Base-by-base conservation (phyloP, 148 eudicot genomes). In the Simmondsia chinensis region DNA sequence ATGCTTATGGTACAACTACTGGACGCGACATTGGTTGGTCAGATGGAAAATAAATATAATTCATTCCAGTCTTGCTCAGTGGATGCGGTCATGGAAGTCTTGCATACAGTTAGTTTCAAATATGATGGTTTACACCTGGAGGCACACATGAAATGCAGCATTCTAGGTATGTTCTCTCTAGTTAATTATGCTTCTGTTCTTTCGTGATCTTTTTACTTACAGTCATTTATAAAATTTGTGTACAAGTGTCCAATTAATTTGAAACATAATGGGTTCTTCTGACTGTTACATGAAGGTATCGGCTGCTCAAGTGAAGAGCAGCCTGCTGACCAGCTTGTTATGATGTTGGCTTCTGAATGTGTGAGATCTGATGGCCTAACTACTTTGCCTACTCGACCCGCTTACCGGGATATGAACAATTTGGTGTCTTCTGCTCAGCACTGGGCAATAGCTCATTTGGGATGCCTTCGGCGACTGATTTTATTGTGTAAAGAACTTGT, bases 381-480 rank as follows among this genome's bases (percentile, higher is more conserved):
- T 45, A 40, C 65, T 43, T 48, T 40, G 7, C 52, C 64, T 34
- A 45, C 38, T 19, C 70, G 62, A 46, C 61, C 73, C 44, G 28
- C 63, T 52, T 63, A 45, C 34, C 63, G 57, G 33, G 71, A 68
- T 54, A 66, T 61, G 31, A 71, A 68, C 56, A 75, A 70, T 40
- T 56, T 80, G 58, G 62, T 60, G 30, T 56, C 81, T 44, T 65
- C 82, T 31, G 72, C 73, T 57, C 83, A 73, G 68, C 96, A 82
- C 46, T 82, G 83, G 85, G 83, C 87, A 33, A 61, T 80, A 50
- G 61, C 69, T 66, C 99, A 75, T 54, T 52, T 82, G 66, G 67
- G 72, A 50, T 86, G 88, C 46, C 41, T 77, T 34, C 77, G 24
- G n/a, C 86, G 94, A n/a, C 83, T 93, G 3, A 9, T 80, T 30